Evolutionary conservation across 176 grass and related monocot genomes (phyloP), one percentile per base, ranked within the genome.

Genomic region (Miscanthus lutarioriparius): DNA sequence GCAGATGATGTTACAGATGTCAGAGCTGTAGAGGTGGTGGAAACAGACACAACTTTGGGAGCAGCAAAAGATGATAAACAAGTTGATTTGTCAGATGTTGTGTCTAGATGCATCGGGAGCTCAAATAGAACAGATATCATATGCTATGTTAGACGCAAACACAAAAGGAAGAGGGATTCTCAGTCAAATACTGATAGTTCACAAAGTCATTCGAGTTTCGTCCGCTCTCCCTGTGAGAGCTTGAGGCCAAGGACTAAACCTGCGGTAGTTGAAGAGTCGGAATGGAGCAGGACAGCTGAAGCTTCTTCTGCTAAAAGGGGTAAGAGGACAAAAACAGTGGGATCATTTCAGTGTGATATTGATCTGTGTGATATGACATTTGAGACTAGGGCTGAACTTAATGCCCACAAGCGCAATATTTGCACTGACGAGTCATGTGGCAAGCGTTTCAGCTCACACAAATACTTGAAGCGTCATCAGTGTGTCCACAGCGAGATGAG

Each of bases 171-270:
- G 71, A 72, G 62, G 38, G 72, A 61, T 68, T 64, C 67, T 1
- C 36, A 62, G 61, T 32, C 63, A 36, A 70, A 72, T 26, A 66
- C 37, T 30, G 72, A 39, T 37, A 83, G 41, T 43, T 51, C 71
- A 38, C 62, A 74, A 62, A 89, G 58, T 70, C 9, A 28, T 36
- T 80, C 66, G 72, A 84, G 71, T 71, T 99, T 96, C 87, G 56
- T 84, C 20, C 91, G 93, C 10, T 84, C 93, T 27, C 96, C 96
- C 1, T 99, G 91, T 66, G 96, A 99, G 76, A 92, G 93, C 49
- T 82, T 99, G 78, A 92, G 93, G 68, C 93, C 96, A 19, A 91
- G 89, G 76, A 70, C 58, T 73, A 80, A 67, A 54, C 63, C 85
- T 70, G 76, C 75, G 20, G 51, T 84, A 51, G 43, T 80, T 2